These are phyloP conservation scores for Aphanoascus verrucosus DNA, from an alignment of 2,329 filamentous ascomycete species.

Conservation along the genomic window DNA sequence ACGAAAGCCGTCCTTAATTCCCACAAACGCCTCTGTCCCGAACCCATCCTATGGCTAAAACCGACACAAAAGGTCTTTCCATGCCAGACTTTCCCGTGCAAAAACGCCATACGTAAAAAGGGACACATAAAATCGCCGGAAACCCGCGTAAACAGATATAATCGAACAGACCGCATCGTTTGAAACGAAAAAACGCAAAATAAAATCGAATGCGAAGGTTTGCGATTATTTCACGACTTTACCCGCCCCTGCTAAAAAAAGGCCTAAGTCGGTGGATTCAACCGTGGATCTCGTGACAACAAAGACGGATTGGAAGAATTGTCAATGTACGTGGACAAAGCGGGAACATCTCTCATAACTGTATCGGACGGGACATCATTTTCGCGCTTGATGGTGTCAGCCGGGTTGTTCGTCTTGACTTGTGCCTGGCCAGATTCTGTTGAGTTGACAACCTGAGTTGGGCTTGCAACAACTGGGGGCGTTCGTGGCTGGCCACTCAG, in stretches of 20 bases:
- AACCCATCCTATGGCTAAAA: constrained; percentile 10
- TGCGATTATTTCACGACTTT: background rate
- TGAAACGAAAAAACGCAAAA: constrained; percentile 1
- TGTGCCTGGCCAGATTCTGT: constrained; percentile 1
- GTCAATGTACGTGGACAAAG: background rate
- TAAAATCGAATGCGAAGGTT: background rate
- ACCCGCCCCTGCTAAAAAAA: background rate
- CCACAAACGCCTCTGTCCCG: constrained; percentile 3
- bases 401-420: background rate
- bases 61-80: constrained; percentile 2
- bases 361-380: constrained; percentile 4
- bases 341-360: constrained; percentile 14
- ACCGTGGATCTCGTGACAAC: constrained; percentile 9
- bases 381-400: background rate
- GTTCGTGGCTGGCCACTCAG: constrained; percentile 20
- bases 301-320: constrained; percentile 1
- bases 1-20: constrained; percentile 1
- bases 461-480: constrained; percentile 10
- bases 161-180: background rate
- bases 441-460: constrained; percentile 14
- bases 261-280: constrained; percentile 1
- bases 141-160: constrained; percentile 3
- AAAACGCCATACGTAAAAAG: constrained; percentile 8
- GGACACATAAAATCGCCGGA: background rate
- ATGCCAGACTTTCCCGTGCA: constrained; percentile 1